Conservation (phyloP, 352 stramenopile genomes). For the Pythium apleroticum region DNA sequence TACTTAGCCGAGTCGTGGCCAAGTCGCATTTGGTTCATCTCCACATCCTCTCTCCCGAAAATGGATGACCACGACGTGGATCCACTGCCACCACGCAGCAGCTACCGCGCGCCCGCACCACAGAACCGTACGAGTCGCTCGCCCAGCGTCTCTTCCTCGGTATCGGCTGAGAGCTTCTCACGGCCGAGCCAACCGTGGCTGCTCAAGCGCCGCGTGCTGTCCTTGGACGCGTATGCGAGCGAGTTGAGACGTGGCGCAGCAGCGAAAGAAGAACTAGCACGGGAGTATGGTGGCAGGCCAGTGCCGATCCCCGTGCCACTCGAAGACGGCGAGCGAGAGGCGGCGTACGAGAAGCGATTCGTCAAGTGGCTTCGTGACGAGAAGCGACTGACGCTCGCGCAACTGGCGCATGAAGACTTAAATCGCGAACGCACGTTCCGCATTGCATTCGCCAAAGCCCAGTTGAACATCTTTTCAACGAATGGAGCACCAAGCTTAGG, state of each 20-base stretch:
- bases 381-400: neutral
- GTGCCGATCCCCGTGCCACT: constrained; percentile 2
- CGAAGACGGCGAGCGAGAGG: neutral
- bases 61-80: neutral
- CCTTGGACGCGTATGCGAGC: neutral
- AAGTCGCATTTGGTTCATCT: neutral
- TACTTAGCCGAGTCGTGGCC: neutral
- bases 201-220: constrained; percentile 3
- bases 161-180: neutral
- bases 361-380: neutral
- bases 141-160: neutral
- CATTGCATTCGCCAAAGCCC: neutral
- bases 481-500: neutral
- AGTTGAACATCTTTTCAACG: neutral
- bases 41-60: neutral
- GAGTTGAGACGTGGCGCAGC: neutral
- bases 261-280: neutral
- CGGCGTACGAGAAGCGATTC: neutral
- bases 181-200: neutral
- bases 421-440: neutral
- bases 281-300: neutral
- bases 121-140: neutral
- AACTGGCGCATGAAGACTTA: neutral
- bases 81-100: neutral
- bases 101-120: neutral